Conservation (phyloP, 441 rosid genomes). For the Populus hybrid region DNA sequence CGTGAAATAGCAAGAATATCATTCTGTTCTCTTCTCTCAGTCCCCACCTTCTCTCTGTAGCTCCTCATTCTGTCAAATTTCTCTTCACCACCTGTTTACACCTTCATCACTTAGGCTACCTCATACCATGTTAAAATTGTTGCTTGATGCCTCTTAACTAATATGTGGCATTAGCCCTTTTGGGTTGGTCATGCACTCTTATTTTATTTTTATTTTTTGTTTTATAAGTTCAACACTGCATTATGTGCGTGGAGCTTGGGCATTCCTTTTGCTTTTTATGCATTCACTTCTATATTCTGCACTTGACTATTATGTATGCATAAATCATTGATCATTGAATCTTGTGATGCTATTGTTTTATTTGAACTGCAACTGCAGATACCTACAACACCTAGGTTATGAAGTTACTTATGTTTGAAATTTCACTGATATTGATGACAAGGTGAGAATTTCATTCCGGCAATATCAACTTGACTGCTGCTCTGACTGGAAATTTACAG, state of each 20-base stretch:
- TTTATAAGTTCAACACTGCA: not conserved
- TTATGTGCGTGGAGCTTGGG: not conserved
- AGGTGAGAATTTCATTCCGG: constrained; percentile 35
- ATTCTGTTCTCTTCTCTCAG: no score
- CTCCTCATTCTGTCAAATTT: no score
- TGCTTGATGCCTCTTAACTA: not conserved
- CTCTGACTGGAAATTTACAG: not conserved
- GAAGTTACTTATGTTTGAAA: constrained; percentile 60
- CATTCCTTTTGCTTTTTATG: not conserved
- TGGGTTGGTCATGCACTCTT: not conserved
- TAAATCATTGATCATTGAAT: not conserved
- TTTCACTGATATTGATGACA: constrained; percentile 75
- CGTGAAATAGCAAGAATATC: no score
- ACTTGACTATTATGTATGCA: not conserved
- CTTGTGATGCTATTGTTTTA: not conserved
- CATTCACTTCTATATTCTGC: not conserved
- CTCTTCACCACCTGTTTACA: no score
- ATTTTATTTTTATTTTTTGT: not conserved
- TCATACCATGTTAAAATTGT: not conserved
- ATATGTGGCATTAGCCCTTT: not conserved
- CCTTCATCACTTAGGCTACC: not conserved
- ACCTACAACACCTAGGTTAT: constrained; percentile 49
- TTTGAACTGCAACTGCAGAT: constrained; percentile 46
- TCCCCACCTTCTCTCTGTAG: no score
- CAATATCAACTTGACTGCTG: not conserved